phyloP scores from a whole-genome alignment of 208 protist genomes.

The Leishmania martiniquensis region DNA sequence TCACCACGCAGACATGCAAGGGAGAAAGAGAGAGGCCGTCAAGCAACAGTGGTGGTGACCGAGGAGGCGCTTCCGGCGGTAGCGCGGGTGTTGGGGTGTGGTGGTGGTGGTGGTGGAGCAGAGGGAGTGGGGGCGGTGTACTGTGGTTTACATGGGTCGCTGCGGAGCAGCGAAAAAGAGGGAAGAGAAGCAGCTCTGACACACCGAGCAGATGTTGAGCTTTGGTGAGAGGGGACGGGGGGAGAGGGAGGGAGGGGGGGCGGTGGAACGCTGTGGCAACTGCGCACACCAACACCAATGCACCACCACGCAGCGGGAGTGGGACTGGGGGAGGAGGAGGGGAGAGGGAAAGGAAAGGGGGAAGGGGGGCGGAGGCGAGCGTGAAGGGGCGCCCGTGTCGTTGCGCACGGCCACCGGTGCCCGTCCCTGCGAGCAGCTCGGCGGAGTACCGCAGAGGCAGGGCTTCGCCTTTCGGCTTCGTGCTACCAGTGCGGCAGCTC shows the following conservation, averaged over 20 bases:
- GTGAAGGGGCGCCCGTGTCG: neutral
- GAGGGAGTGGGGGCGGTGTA: neutral
- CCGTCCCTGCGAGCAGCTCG: neutral
- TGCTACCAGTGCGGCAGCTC: constrained; percentile 46
- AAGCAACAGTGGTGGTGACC: too few relatives aligned
- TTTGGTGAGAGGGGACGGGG: neutral
- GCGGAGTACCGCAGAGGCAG: neutral
- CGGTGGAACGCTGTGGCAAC: neutral
- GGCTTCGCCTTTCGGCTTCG: neutral
- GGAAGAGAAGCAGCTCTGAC: neutral
- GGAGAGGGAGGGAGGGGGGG: neutral
- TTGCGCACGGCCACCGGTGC: neutral
- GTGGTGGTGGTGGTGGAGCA: neutral
- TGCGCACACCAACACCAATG: neutral
- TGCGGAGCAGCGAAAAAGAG: too few relatives aligned
- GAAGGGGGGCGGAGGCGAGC: neutral
- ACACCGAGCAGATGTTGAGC: neutral
- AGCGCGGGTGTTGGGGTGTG: too few relatives aligned
- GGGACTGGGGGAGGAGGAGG: neutral
- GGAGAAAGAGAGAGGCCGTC: too few relatives aligned
- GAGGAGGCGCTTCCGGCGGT: too few relatives aligned
- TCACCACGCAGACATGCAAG: too few relatives aligned
- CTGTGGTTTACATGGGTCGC: neutral
- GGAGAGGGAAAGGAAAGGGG: neutral
- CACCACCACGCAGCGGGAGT: neutral